Base-by-base conservation (phyloP, 1,139 yeast genomes). In the Taphrina communis region DNA sequence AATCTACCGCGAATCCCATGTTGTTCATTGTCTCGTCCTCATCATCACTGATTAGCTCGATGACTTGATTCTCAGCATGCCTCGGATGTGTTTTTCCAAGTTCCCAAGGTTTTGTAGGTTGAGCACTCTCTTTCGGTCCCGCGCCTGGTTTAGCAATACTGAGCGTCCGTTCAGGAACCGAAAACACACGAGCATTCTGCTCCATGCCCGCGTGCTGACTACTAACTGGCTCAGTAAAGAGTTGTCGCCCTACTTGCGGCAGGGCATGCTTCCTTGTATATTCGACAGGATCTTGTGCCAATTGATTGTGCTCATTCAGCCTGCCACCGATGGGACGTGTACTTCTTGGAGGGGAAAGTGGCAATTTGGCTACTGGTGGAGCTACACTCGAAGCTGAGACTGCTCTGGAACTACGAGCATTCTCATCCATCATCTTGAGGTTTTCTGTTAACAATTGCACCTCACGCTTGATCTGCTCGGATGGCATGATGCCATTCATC, bases 391-490 rank as follows among this genome's bases (percentile, higher is more conserved):
- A 36, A 1, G 25, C 36, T 12, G 60, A 46, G 19, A 56, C 25
- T 36, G 44, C 14, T 38, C 67, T 46, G 35, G 55, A 42, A 14
- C 36, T 35, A 19, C 35, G 61, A 12, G 25, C 11, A 35, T 17
- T 31, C 51, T 31, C 55, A 19, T 42, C 55, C 35, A 55, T n/a
- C 51, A 58, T 21, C 39, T 55, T 55, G 46, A 55, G 31, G 19
- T 46, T 35, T 38, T 53, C 59, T 39, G 19, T 42, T 7, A 38
- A 31, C 17, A 19, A 14, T 19, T 44, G 60, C 48, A 31, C 48
- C 42, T 35, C 67, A 21, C 38, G 55, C 48, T 55, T 63, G 56
- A 21, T 63, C 56, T 31, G 53, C 55, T 56, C 59, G 38, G 59
- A 44, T 35, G 55, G 53, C 61, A 55, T 35, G 53, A 55, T 38